Conservation (phyloP, 2,329 filamentous ascomycete genomes). For the Myriangium duriaei region DNA sequence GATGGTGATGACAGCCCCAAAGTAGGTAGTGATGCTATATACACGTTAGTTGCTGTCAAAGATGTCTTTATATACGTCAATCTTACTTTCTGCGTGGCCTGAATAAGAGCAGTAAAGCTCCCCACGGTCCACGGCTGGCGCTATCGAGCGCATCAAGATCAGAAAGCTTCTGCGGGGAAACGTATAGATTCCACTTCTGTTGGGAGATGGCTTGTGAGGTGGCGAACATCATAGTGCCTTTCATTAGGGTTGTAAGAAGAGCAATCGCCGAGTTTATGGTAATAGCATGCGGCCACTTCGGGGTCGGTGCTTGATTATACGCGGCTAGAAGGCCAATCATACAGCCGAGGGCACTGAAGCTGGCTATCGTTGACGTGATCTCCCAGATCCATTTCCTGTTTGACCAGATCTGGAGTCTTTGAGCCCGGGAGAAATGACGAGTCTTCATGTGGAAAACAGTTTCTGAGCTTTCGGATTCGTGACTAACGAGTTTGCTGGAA, state of each 20-base stretch:
- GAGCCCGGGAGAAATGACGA: no score
- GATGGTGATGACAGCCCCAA: background rate
- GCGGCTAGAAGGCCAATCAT: background rate
- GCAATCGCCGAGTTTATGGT: slow-evolving; percentile 5
- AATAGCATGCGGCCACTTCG: background rate
- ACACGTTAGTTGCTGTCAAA: no score
- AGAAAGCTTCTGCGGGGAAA: background rate
- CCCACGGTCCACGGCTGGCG: slow-evolving; percentile 4
- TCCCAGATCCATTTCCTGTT: no score
- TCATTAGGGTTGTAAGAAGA: background rate
- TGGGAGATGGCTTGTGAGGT: background rate
- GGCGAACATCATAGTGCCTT: slow-evolving; percentile 1
- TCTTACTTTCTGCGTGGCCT: background rate
- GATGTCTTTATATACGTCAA: background rate
- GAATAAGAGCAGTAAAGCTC: slow-evolving; percentile 1
- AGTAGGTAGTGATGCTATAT: background rate
- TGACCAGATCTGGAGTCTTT: no score
- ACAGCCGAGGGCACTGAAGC: background rate
- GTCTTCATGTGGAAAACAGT: no score
- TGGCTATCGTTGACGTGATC: no score
- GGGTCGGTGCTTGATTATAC: background rate
- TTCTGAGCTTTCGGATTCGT: no score
- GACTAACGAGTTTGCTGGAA: no score
- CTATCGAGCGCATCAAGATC: background rate
- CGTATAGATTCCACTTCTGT: background rate